phyloP scores from a whole-genome alignment of 139 green algal genomes.

The Coelastrella sp. region DNA sequence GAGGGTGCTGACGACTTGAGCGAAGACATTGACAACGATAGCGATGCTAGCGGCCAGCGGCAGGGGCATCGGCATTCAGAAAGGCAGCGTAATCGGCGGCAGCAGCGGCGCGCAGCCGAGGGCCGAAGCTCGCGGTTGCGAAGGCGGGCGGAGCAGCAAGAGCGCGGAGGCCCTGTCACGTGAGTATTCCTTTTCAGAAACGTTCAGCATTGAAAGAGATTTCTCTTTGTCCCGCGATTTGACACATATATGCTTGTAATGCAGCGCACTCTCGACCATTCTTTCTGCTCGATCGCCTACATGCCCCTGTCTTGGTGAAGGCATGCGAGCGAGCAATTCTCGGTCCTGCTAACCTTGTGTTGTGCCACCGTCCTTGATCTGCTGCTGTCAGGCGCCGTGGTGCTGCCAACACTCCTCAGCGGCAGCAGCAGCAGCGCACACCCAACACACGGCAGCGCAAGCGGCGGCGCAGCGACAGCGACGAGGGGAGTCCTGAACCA shows the following conservation, averaged over 20 bases:
- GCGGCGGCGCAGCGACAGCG: neutral
- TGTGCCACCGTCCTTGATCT: neutral
- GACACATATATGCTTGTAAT: too few species aligned
- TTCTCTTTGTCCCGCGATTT: too few species aligned
- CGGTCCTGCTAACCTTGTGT: neutral
- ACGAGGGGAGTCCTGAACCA: neutral
- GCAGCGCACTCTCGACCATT: too few species aligned
- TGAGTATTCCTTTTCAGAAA: neutral
- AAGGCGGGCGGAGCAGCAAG: neutral
- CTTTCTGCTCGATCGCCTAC: too few species aligned
- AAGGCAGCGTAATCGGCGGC: neutral
- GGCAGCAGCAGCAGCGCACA: slow-evolving; percentile 3
- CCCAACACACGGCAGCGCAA: neutral
- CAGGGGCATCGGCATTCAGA: neutral
- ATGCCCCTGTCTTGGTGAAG: too few species aligned
- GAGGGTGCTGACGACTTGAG: neutral
- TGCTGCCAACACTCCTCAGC: neutral
- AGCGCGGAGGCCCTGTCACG: neutral
- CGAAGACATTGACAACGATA: neutral
- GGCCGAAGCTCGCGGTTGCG: neutral
- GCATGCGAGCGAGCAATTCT: too few species aligned
- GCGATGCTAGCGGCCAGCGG: neutral
- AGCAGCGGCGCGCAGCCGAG: neutral
- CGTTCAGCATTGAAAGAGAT: too few species aligned
- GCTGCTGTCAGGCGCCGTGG: neutral